phyloP scores from a whole-genome alignment of 352 stramenopile species.

The Globisporangium barbulae region DNA sequence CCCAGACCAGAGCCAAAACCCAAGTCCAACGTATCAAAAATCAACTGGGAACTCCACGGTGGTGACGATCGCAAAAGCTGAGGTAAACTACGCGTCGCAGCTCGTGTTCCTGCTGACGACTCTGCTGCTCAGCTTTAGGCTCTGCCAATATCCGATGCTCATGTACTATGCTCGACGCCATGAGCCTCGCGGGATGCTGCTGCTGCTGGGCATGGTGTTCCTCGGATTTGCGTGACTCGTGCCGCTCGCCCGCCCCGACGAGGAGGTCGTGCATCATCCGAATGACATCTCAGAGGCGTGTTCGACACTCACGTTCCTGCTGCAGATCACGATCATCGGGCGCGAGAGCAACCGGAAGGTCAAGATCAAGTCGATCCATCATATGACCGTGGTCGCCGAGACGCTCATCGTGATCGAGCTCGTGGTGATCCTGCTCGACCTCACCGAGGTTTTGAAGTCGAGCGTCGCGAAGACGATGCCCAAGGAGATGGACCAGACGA shows the following conservation, averaged over 20 bases:
- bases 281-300: conserved; percentile 33
- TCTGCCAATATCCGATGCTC: conserved; percentile 33
- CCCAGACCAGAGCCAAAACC: no score
- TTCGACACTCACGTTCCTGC: conserved; percentile 27
- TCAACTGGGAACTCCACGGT: not conserved
- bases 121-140: conserved; percentile 37
- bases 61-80: conserved; percentile 16
- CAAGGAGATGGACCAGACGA: conserved; percentile 17
- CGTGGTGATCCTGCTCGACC: conserved; percentile 13
- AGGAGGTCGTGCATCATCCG: conserved; percentile 19
- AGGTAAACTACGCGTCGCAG: conserved; percentile 1
- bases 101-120: conserved; percentile 19
- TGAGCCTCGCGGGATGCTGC: conserved; percentile 16
- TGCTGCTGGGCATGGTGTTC: conserved; percentile 15
- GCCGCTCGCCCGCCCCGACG: conserved; percentile 19
- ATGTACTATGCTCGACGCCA: conserved; percentile 30
- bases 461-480: not conserved
- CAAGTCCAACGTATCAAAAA: no score
- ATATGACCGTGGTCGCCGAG: conserved; percentile 12
- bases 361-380: conserved; percentile 17
- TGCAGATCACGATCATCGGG: conserved; percentile 34
- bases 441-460: conserved; percentile 12
- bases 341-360: conserved; percentile 30
- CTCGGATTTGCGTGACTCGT: conserved; percentile 21
- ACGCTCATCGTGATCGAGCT: conserved; percentile 16